Percentiles rank a stretch among this genome's conserved stretches.
Conservation (phyloP, 208 protist species). For the Crithidia expoeki region DNA sequence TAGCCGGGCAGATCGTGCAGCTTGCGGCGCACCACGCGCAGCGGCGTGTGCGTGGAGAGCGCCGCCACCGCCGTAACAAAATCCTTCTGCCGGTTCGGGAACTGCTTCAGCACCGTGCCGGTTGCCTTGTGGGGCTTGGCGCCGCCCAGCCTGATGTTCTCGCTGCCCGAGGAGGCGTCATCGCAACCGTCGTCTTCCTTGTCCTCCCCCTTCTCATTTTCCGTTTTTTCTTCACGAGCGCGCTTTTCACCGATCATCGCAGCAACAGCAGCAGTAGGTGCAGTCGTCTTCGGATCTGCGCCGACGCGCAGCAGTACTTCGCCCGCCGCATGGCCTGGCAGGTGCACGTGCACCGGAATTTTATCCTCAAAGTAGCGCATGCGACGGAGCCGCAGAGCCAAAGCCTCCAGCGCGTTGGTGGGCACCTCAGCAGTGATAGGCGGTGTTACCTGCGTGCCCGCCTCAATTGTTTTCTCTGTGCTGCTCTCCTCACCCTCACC, state of each 20-base stretch:
- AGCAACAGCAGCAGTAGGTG: not conserved
- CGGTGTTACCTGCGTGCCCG: too few species aligned
- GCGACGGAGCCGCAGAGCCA: constrained; percentile 30
- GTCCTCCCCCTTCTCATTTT: constrained; percentile 1
- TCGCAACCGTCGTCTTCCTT: constrained; percentile 10
- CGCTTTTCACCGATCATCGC: constrained; percentile 24
- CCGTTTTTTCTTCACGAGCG: constrained; percentile 8
- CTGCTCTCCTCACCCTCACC: not conserved
- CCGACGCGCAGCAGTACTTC: constrained; percentile 25
- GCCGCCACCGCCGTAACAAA: constrained; percentile 73
- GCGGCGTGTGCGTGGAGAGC: constrained; percentile 38
- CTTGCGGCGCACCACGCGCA: constrained; percentile 45
- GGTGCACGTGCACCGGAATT: constrained; percentile 33
- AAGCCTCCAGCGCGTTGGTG: constrained; percentile 21
- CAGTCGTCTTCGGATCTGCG: not conserved
- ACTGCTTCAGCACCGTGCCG: constrained; percentile 34
- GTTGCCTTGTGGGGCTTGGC: constrained; percentile 8
- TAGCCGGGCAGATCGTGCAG: constrained; percentile 75
- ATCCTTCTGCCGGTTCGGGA: constrained; percentile 52
- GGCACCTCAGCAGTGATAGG: not conserved
- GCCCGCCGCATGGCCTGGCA: constrained; percentile 33
- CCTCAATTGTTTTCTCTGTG: not conserved
- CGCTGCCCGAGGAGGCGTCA: not conserved
- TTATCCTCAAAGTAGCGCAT: constrained; percentile 36
- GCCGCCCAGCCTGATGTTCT: not conserved